Conservation (phyloP, 2,329 filamentous ascomycete species). For the Tolypocladium ophioglossoides region DNA sequence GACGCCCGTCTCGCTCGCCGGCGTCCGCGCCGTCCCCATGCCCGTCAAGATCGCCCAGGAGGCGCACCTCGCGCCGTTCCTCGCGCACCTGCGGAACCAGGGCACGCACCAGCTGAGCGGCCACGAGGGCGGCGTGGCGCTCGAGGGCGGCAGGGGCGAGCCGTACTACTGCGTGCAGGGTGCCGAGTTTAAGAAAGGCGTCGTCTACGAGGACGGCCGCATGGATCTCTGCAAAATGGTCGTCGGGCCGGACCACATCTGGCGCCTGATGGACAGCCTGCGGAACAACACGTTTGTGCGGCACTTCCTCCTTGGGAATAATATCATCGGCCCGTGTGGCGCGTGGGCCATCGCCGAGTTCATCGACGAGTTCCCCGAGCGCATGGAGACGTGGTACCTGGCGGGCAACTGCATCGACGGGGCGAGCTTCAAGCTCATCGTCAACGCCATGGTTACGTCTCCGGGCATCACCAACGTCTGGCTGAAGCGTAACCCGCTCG, state of each 20-base stretch:
- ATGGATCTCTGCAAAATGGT: conserved; percentile 47
- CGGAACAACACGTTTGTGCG: conserved; percentile 33
- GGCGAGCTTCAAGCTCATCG: conserved; percentile 27
- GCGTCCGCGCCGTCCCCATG: conserved; percentile 21
- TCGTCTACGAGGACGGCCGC: conserved; percentile 38
- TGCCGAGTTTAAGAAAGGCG: conserved; percentile 25
- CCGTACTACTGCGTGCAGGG: conserved; percentile 23
- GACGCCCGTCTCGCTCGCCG: conserved; percentile 19
- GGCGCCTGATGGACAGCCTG: conserved; percentile 36
- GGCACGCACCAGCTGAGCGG: conserved; percentile 17
- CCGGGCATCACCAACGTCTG: conserved; percentile 36
- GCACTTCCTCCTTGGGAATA: conserved; percentile 44
- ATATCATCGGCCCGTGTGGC: conserved; percentile 39
- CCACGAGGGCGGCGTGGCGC: conserved; percentile 13
- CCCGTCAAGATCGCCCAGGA: conserved; percentile 19
- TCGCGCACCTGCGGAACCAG: conserved; percentile 18
- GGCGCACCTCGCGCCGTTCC: conserved; percentile 21
- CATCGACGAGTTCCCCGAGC: conserved; percentile 30
- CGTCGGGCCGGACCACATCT: conserved; percentile 39
- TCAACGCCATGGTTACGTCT: conserved; percentile 32
- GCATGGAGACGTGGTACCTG: conserved; percentile 45
- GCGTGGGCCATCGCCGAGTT: conserved; percentile 35
- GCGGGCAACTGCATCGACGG: conserved; percentile 42
- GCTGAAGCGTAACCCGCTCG: conserved; percentile 44
- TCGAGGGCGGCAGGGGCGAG: conserved; percentile 25